A percentile compares a stretch with the other conserved stretches of the same genome.
phyloP scores from a whole-genome alignment of 2,329 filamentous ascomycete species.

The Aspergillus unguis region DNA sequence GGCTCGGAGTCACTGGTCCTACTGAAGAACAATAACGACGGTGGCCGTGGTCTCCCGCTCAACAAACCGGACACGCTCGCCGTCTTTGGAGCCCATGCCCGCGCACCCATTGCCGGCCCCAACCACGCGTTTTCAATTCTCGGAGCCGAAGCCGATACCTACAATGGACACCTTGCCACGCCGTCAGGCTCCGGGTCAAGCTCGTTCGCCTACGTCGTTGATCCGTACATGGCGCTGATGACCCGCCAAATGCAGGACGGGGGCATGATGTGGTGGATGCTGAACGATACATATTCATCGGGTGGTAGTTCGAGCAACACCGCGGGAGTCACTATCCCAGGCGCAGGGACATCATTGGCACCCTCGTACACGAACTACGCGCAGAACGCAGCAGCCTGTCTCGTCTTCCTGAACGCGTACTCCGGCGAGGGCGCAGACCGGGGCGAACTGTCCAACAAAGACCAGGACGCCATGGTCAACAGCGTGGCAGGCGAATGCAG shows the following conservation, averaged over 20 bases:
- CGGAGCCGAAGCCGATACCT: not conserved
- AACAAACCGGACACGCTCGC: conserved; percentile 20
- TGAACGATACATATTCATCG: not conserved
- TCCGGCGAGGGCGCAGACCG: not conserved
- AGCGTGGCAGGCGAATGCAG: conserved; percentile 58
- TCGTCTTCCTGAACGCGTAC: not conserved
- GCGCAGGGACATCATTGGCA: not conserved
- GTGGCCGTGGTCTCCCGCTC: conserved; percentile 45
- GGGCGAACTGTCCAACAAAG: conserved; percentile 30
- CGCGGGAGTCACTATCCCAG: not conserved
- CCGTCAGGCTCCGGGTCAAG: not conserved
- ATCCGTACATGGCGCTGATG: not conserved
- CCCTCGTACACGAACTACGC: not conserved
- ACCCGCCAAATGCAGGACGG: not conserved
- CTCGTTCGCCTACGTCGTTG: not conserved
- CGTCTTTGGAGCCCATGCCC: conserved; percentile 26
- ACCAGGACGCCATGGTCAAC: conserved; percentile 46
- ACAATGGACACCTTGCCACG: not conserved
- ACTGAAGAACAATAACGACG: conserved; percentile 49
- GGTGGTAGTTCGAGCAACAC: not conserved
- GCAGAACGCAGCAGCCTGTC: not conserved
- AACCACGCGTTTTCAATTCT: not conserved
- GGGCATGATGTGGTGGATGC: not conserved
- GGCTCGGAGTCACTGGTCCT: conserved; percentile 29
- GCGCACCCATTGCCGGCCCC: conserved; percentile 7